phyloP scores from a whole-genome alignment of 805 yeast genomes.

The Teunomyces barrocoloradensis region DNA sequence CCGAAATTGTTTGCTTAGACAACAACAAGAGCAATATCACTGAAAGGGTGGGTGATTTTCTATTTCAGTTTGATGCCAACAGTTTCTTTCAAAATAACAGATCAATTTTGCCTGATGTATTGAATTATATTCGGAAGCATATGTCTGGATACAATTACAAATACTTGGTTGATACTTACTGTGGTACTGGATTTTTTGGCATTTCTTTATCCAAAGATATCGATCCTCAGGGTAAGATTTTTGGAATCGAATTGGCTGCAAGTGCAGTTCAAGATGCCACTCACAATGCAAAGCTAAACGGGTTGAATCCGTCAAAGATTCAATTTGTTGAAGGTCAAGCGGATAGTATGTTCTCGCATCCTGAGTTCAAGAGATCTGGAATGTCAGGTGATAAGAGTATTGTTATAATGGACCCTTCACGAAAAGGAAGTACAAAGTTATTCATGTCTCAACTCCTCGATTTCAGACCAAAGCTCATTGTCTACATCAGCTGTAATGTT shows the following conservation, averaged over 20 bases:
- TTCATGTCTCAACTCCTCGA: conserved; percentile 36
- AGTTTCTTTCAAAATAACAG: conserved; percentile 44
- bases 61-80: conserved; percentile 38
- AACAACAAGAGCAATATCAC: conserved; percentile 29
- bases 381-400: conserved; percentile 32
- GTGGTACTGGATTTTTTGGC: conserved; percentile 47
- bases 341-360: conserved; percentile 30
- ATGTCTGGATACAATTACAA: conserved; percentile 16
- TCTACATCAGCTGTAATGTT: conserved; percentile 46
- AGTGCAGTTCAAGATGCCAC: conserved; percentile 34
- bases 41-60: conserved; percentile 31
- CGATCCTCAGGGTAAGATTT: conserved; percentile 30
- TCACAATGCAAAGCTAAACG: conserved; percentile 39
- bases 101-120: conserved; percentile 32
- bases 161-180: conserved; percentile 41
- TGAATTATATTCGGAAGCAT: conserved; percentile 28
- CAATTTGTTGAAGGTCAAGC: conserved; percentile 39
- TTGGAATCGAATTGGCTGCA: conserved; percentile 41
- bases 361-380: conserved; percentile 20
- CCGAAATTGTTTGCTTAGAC: conserved; percentile 22
- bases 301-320: conserved; percentile 23
- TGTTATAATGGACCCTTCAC: conserved; percentile 45
- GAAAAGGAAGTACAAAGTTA: conserved; percentile 37
- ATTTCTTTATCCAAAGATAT: conserved; percentile 31
- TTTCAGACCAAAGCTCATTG: conserved; percentile 35